phyloP scores from a whole-genome alignment of 208 protist genomes.

The Kentomonas sorsogonicus region DNA sequence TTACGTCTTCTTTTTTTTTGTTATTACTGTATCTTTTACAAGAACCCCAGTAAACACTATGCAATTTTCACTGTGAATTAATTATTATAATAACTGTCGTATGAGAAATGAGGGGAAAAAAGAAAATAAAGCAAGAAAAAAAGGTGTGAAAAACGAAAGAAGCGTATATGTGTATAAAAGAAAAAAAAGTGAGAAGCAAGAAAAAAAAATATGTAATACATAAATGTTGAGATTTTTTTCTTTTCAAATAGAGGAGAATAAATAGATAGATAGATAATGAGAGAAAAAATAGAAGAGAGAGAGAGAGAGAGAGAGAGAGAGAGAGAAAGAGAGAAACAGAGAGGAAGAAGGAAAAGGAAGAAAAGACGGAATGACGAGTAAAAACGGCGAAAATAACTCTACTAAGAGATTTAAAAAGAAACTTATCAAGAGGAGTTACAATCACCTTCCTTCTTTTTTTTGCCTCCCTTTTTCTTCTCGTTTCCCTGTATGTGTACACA shows the following conservation, averaged over 20 bases:
- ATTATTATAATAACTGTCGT: too few species aligned
- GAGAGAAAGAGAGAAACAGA: slow-evolving; percentile 5
- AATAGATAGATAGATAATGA: neutral
- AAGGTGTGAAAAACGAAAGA: too few species aligned
- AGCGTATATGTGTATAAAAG: slow-evolving; percentile 81
- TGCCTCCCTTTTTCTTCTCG: too few species aligned
- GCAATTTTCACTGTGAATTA: too few species aligned
- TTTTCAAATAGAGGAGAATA: neutral
- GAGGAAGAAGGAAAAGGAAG: slow-evolving; percentile 6
- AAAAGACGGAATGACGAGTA: neutral
- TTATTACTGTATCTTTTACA: too few species aligned
- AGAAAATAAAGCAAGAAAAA: too few species aligned
- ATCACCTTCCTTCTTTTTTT: too few species aligned
- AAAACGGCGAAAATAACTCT: neutral
- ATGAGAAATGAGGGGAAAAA: too few species aligned
- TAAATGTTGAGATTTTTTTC: slow-evolving; percentile 14
- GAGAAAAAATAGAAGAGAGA: slow-evolving; percentile 1
- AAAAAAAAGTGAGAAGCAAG: slow-evolving; percentile 81
- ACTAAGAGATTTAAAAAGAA: neutral
- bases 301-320: neutral
- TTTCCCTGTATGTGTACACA: neutral
- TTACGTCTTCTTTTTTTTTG: too few species aligned
- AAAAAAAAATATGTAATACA: slow-evolving; percentile 81
- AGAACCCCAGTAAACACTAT: too few species aligned
- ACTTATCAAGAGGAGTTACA: neutral